A percentile compares a stretch with the other conserved stretches of the same genome.
Conservation (phyloP, 148 eudicot species). For the Amaranthus hypochondriacus region DNA sequence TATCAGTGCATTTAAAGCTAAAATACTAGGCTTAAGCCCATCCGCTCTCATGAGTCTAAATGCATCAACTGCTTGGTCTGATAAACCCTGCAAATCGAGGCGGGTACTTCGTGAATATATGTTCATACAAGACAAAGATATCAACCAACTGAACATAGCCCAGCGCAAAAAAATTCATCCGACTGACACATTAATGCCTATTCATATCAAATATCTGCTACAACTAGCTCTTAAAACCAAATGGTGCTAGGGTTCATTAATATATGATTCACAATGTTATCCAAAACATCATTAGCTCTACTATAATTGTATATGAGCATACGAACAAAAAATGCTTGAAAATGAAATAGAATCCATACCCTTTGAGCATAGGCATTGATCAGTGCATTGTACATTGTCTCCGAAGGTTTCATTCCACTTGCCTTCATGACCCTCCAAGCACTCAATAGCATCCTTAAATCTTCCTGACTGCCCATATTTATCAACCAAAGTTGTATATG, state of each 20-base stretch:
- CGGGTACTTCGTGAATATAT: conserved; percentile 4
- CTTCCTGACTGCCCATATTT: conserved; percentile 90
- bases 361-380: conserved; percentile 97
- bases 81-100: conserved; percentile 66
- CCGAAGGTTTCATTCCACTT: conserved; percentile 72
- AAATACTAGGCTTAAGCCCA: conserved; percentile 73
- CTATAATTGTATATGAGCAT: background rate
- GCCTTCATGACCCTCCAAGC: conserved; percentile 96
- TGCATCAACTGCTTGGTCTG: conserved; percentile 88
- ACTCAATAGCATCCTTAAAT: conserved; percentile 83
- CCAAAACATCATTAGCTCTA: background rate
- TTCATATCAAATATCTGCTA: background rate
- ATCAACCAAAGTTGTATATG: conserved; percentile 81
- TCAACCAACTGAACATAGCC: background rate
- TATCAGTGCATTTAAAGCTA: conserved; percentile 83
- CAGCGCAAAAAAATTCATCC: background rate
- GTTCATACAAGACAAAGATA: conserved; percentile 2
- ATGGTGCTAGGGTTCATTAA: background rate
- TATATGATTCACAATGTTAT: background rate
- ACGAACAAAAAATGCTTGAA: background rate
- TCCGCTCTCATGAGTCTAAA: conserved; percentile 85
- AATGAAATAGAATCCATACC: conserved; percentile 35
- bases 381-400: conserved; percentile 91
- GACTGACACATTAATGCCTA: background rate
- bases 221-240: background rate